These are phyloP conservation scores for Cystobasidium sp. DNA, from an alignment of 1,284 basidiomycete genomes.

Conservation along the genomic window DNA sequence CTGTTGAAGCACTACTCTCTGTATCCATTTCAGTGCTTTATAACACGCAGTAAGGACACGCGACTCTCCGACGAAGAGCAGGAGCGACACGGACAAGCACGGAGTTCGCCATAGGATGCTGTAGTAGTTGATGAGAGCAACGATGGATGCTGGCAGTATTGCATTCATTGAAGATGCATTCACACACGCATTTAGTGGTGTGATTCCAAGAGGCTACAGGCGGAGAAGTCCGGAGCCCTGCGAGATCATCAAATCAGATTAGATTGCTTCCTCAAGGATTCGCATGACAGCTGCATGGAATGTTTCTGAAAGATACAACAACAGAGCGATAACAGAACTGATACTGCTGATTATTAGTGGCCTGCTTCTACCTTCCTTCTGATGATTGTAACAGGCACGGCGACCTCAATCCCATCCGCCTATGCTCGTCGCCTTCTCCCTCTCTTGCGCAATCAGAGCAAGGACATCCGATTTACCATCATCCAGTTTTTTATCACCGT, in stretches of 20 bases:
- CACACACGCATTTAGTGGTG: background rate
- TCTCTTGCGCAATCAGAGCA: constrained; percentile 21
- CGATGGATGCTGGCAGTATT: constrained; percentile 17
- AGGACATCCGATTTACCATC: constrained; percentile 24
- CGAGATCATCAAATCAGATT: background rate
- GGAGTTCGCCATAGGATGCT: constrained; percentile 28
- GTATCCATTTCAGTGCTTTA: constrained; percentile 28
- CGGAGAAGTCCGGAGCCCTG: background rate
- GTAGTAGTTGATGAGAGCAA: constrained; percentile 35
- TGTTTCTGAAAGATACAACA: no score
- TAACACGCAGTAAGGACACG: constrained; percentile 18
- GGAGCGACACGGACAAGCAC: constrained; percentile 20
- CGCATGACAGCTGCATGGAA: no score
- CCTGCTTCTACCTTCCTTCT: no score
- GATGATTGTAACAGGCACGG: background rate
- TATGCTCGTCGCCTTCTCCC: constrained; percentile 12
- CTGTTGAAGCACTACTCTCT: constrained; percentile 22
- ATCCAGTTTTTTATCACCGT: background rate
- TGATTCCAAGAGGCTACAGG: background rate
- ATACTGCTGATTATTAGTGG: no score
- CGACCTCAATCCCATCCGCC: constrained; percentile 32
- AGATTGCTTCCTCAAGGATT: no score
- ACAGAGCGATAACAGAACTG: no score
- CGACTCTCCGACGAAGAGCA: constrained; percentile 15
- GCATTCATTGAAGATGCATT: background rate